phyloP scores from a whole-genome alignment of 2,329 filamentous ascomycete species.

The Colletotrichum navitas region DNA sequence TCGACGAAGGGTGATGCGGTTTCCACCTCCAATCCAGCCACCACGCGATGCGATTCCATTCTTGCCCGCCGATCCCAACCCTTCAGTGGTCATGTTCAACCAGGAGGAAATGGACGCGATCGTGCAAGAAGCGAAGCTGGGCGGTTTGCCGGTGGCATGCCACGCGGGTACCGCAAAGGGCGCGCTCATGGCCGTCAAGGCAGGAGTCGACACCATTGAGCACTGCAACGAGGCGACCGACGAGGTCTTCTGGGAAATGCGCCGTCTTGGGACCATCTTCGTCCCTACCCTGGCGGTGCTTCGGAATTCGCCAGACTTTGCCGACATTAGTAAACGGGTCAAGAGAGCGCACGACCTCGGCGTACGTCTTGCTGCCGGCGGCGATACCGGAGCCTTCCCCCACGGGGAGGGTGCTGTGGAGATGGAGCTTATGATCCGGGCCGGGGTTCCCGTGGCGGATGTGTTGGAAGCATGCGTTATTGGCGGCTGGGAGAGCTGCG shows the following conservation, averaged over 20 bases:
- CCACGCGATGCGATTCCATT: conserved; percentile 45
- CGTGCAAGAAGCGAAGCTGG: conserved; percentile 59
- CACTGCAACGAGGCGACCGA: conserved; percentile 56
- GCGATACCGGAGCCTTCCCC: conserved; percentile 66
- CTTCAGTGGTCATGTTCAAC: conserved; percentile 59
- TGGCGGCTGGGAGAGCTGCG: conserved; percentile 68
- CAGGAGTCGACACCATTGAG: conserved; percentile 63
- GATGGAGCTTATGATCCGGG: conserved; percentile 65
- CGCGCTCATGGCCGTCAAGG: conserved; percentile 59
- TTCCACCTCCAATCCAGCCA: conserved; percentile 49
- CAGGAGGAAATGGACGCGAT: conserved; percentile 64
- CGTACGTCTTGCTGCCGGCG: conserved; percentile 64
- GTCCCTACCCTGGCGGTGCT: conserved; percentile 64
- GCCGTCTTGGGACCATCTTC: conserved; percentile 59
- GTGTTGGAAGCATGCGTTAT: conserved; percentile 64
- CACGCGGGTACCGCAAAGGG: conserved; percentile 58
- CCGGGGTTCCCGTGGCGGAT: conserved; percentile 63
- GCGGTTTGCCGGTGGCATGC: conserved; percentile 57
- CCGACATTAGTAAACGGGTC: conserved; percentile 51
- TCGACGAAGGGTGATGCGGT: conserved; percentile 58
- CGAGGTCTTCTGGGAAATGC: conserved; percentile 59
- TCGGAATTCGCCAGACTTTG: conserved; percentile 18
- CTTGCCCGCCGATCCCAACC: conserved; percentile 51
- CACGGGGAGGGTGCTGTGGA: conserved; percentile 67
- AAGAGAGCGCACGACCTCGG: conserved; percentile 61